These are phyloP conservation scores for Coleophoma crateriformis DNA, from an alignment of 2,329 filamentous ascomycete genomes.

Conservation along the genomic window DNA sequence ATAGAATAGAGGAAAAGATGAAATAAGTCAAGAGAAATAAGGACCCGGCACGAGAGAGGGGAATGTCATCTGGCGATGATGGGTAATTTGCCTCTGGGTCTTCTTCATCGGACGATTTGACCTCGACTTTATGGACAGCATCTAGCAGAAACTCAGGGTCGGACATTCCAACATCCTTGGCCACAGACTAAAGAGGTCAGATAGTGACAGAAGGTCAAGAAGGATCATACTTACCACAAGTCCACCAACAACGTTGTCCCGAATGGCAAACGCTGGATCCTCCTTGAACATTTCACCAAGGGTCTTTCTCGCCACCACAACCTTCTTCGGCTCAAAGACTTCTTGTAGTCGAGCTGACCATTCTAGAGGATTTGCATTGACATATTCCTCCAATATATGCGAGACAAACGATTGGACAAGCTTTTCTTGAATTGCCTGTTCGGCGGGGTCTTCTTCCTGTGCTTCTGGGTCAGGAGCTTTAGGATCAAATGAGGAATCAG, in stretches of 20 bases:
- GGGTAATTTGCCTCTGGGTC: constrained; percentile 41
- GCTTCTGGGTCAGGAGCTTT: constrained; percentile 60
- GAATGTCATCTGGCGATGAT: constrained; percentile 43
- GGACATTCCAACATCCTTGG: constrained; percentile 52
- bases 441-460: constrained; percentile 45
- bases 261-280: constrained; percentile 52
- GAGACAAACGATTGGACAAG: constrained; percentile 74
- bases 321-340: constrained; percentile 57
- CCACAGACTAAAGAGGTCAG: constrained; percentile 26
- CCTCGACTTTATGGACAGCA: constrained; percentile 39
- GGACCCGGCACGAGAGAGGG: constrained; percentile 52
- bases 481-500: constrained; percentile 34
- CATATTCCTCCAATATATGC: constrained; percentile 69
- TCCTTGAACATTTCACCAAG: constrained; percentile 60
- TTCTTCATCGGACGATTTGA: constrained; percentile 28
- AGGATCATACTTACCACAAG: constrained; percentile 49
- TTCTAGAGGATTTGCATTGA: constrained; percentile 53
- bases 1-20: constrained; percentile 57
- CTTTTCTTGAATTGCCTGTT: constrained; percentile 55
- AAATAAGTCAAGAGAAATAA: constrained; percentile 56
- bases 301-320: constrained; percentile 56
- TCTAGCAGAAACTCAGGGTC: constrained; percentile 35
- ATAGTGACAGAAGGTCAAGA: not conserved
- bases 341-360: constrained; percentile 65
- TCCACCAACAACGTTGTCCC: constrained; percentile 66